These are phyloP conservation scores for Lasiosphaeria miniovina DNA, from an alignment of 495 filamentous ascomycete species.

Conservation along the genomic window DNA sequence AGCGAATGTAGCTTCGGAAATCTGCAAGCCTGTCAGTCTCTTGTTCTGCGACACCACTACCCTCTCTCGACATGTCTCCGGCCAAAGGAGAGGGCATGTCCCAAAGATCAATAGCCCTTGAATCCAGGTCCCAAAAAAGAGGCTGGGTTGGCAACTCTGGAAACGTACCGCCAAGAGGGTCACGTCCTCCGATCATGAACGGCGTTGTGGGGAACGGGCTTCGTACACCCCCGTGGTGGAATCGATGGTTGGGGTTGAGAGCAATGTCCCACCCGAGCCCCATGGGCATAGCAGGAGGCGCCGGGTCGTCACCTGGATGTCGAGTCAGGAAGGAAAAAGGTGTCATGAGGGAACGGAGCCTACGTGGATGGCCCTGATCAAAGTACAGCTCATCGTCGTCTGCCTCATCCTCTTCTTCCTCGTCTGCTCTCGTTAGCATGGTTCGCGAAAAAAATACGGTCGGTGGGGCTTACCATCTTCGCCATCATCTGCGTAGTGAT, in stretches of 20 bases:
- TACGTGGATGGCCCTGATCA: slow-evolving; percentile 67
- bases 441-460: slow-evolving; percentile 2
- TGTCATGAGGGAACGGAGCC: slow-evolving; percentile 33
- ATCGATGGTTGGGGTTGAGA: slow-evolving; percentile 33
- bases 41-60: background rate
- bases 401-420: slow-evolving; percentile 71
- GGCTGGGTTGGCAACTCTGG: background rate
- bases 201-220: slow-evolving; percentile 37
- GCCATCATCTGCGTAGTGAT: slow-evolving; percentile 67
- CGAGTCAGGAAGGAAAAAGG: slow-evolving; percentile 17
- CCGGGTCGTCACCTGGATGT: slow-evolving; percentile 51
- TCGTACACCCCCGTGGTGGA: slow-evolving; percentile 27
- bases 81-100: too few species aligned
- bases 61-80: too few species aligned
- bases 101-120: too few species aligned
- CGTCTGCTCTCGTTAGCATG: slow-evolving; percentile 48
- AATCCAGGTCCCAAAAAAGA: background rate
- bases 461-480: slow-evolving; percentile 53
- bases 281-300: slow-evolving; percentile 34
- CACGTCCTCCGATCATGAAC: slow-evolving; percentile 47
- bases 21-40: slow-evolving; percentile 22
- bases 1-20: slow-evolving; percentile 37
- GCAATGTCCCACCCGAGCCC: slow-evolving; percentile 48
- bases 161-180: slow-evolving; percentile 43
- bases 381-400: slow-evolving; percentile 64